A percentile compares a stretch with the other conserved stretches of the same genome.
Evolutionary conservation across 345 rosid species (phyloP).

Genomic region (Salix suchowensis): DNA sequence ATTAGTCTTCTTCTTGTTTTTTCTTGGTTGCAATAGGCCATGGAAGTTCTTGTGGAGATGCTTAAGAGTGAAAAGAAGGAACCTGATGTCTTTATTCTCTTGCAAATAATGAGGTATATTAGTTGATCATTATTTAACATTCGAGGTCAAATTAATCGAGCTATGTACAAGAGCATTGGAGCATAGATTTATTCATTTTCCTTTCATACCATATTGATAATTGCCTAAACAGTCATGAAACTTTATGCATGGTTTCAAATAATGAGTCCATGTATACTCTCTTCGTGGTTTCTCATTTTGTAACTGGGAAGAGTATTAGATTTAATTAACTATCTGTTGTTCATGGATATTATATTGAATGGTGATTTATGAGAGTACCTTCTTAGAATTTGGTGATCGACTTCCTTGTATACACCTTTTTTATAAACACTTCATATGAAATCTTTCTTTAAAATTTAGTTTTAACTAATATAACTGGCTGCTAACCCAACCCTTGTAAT

Average conservation of each 20-base stretch:
- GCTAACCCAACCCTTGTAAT: too few species aligned
- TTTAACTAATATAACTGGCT: too few species aligned
- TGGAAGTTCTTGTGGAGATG: slow-evolving; percentile 71
- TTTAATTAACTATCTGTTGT: background rate
- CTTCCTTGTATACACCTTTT: background rate
- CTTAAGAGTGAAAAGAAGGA: slow-evolving; percentile 58
- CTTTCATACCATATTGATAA: background rate
- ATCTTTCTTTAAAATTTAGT: background rate
- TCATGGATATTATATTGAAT: background rate
- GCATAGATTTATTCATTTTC: background rate
- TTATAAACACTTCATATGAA: background rate
- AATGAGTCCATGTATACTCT: too few species aligned
- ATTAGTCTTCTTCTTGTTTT: background rate
- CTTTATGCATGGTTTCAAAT: background rate
- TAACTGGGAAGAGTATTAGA: background rate
- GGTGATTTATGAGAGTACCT: background rate
- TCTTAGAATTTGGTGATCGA: background rate
- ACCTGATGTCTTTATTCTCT: slow-evolving; percentile 58
- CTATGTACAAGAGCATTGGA: background rate
- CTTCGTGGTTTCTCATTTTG: background rate
- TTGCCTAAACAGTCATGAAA: background rate
- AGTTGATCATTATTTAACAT: background rate
- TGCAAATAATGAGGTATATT: slow-evolving; percentile 68
- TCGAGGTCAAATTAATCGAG: background rate
- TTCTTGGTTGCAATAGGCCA: slow-evolving; percentile 44